Evolutionary conservation across 805 yeast genomes (phyloP), one percentile per base, ranked within the genome.

Genomic region (Wickerhamiella parazyma): DNA sequence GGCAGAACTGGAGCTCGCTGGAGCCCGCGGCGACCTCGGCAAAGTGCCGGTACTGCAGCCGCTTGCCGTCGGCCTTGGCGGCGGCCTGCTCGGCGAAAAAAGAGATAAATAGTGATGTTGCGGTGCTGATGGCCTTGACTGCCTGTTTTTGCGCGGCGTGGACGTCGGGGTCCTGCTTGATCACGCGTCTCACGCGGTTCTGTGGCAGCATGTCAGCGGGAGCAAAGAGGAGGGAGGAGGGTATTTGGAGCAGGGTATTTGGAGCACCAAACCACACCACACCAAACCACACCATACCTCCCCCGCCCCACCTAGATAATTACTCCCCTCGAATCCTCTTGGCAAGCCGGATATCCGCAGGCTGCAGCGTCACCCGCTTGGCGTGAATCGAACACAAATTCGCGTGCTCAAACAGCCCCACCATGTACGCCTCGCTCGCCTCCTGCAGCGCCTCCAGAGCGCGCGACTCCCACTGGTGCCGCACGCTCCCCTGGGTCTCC

Each of bases 331-430:
- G 80, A 66, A 89, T 78, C 74, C 97, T 82, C 73, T 96, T 82
- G 55, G 97, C 98, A 64, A 89, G 75, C 65, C 87, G 95, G 66
- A 89, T 84, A 68, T 89, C 98, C 72, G 87, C 87, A 84, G 86
- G 89, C 76, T 85, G 95, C 62, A 89, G 85, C 53, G 98, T 89
- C 57, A 89, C 97, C 72, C 98, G 81, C 79, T 91, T 89, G 61
- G 97, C 98, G 70, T 89, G 98, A 56, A 86, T 84, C 53, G 97
- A 96, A 72, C 96, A 91, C 72, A 89, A 76, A 74, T 87, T 89
- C 54, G 97, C 91, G 68, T 91, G 97, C 73, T 89, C 97, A 57
- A 89, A 91, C 61, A 89, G 70, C 49, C 95, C 84, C 44, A 89
- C 95, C 59, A 91, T 73, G 76, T 86, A 91, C 61, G 96, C 96